Conservation (phyloP, 2,329 filamentous ascomycete species). For the Fonsecaea pugnacius region DNA sequence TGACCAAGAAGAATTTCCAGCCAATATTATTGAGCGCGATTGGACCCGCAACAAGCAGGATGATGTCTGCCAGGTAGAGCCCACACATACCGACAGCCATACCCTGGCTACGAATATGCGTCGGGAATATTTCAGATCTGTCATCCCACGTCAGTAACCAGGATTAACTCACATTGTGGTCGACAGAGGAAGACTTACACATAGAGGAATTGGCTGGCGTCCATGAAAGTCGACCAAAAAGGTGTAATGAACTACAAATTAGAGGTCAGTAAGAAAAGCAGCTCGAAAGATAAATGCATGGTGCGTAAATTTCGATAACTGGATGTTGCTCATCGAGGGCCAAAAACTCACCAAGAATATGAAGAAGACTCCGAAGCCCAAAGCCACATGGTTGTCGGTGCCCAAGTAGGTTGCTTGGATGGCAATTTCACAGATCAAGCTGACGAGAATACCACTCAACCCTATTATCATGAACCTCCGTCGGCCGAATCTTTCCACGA, state of each 20-base stretch:
- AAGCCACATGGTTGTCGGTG: conserved; percentile 43
- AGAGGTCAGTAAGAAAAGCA: background rate
- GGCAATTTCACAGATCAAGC: conserved; percentile 47
- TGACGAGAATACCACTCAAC: conserved; percentile 47
- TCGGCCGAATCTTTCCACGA: conserved; percentile 47
- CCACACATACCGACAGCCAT: conserved; percentile 35
- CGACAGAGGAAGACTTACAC: conserved; percentile 50
- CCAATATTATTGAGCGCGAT: conserved; percentile 42
- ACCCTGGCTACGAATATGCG: conserved; percentile 33
- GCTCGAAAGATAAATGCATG: background rate
- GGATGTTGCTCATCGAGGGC: background rate
- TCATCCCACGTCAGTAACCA: conserved; percentile 34
- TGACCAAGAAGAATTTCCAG: conserved; percentile 48
- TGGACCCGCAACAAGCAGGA: conserved; percentile 43
- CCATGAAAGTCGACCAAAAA: conserved; percentile 41
- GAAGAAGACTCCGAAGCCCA: conserved; percentile 48
- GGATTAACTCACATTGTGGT: conserved; percentile 38
- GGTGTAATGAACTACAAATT: conserved; percentile 27
- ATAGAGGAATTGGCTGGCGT: conserved; percentile 55
- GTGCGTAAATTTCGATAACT: background rate
- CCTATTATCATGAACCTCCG: conserved; percentile 51
- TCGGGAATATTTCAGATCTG: conserved; percentile 38
- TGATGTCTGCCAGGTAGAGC: conserved; percentile 45
- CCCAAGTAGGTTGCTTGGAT: conserved; percentile 44
- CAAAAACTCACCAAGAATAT: conserved; percentile 48